phyloP scores from a whole-genome alignment of 108 stramenopile genomes.

The Cylindrotheca fusiformis region DNA sequence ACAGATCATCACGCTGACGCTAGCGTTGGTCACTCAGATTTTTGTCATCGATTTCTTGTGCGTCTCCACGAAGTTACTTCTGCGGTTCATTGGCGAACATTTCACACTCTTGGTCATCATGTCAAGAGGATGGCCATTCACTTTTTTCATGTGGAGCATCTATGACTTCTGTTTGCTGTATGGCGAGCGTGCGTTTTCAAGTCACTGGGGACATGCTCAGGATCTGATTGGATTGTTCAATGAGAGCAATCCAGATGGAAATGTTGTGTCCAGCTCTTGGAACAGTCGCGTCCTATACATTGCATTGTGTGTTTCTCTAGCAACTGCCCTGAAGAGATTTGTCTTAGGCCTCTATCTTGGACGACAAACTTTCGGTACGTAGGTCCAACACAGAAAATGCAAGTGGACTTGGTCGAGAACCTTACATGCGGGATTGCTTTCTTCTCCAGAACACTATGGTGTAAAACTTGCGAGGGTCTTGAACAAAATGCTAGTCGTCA shows the following conservation, averaged over 20 bases:
- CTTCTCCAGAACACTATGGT: slow-evolving; percentile 31
- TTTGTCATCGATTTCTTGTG: slow-evolving; percentile 41
- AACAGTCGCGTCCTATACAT: slow-evolving; percentile 35
- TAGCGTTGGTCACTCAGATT: slow-evolving; percentile 21
- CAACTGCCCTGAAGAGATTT: slow-evolving; percentile 62
- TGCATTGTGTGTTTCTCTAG: slow-evolving; percentile 36
- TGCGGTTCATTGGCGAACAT: slow-evolving; percentile 27
- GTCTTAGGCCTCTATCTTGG: slow-evolving; percentile 61
- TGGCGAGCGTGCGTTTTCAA: slow-evolving; percentile 19
- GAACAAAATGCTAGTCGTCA: slow-evolving; percentile 58
- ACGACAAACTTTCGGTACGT: slow-evolving; percentile 38
- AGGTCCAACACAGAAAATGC: not conserved
- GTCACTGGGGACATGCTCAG: slow-evolving; percentile 36
- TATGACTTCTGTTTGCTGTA: slow-evolving; percentile 21
- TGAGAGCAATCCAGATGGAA: slow-evolving; percentile 8
- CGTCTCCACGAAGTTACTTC: slow-evolving; percentile 14
- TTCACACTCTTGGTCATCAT: slow-evolving; percentile 39
- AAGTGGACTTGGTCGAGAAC: not conserved
- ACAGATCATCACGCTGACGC: slow-evolving; percentile 29
- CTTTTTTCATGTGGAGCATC: slow-evolving; percentile 32
- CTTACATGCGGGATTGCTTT: slow-evolving; percentile 14
- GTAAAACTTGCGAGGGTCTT: slow-evolving; percentile 52
- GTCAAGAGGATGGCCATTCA: slow-evolving; percentile 44
- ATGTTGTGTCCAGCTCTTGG: slow-evolving; percentile 1
- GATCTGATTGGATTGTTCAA: slow-evolving; percentile 15